Evolutionary conservation across 1,139 yeast genomes (phyloP), one percentile per base, ranked within the genome.

Genomic region (Geotrichum phurueaensis): DNA sequence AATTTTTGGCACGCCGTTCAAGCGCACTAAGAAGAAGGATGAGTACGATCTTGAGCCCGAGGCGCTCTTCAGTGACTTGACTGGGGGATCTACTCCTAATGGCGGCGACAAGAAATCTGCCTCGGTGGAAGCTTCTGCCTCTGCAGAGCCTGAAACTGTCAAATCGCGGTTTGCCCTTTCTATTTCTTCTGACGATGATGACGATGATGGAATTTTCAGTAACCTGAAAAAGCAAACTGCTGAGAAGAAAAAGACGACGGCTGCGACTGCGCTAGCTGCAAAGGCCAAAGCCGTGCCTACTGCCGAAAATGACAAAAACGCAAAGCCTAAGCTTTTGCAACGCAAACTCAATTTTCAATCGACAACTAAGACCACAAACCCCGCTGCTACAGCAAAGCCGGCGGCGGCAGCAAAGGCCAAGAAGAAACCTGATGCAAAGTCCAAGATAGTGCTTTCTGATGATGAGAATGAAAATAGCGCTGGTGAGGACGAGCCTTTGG

Each of bases 1-100:
- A n/a, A 66, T 66, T 5, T 72, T 71, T 63, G 74, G 73, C 1
- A 66, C 74, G 0, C 72, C 74, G 18, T 63, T 62, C 51, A 59
- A 59, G 33, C 49, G 57, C 15, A 50, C 64, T 3, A 60, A 63
- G 22, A 64, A 61, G 60, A 63, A 61, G 22, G 69, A 68, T 58
- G 71, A 67, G 23, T 66, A 64, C 36, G 71, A 68, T 52, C 71
- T 73, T 55, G 66, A 69, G 66, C 67, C 68, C 58, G 64, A 63
- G 69, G 62, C 67, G 68, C 36, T 73, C 66, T 69, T 67, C 22
- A 67, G 64, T 31, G 70, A 67, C 15, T 62, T 75, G 56, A 55
- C 57, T n/a, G 39, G 29, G 6, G 52, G 45, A 15, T 47, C 59
- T n/a, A 39, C 43, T 10, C 18, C 55, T 18, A 45, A 52, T 10